phyloP scores from a whole-genome alignment of 1,139 yeast genomes.

The Yamadazyma triangularis region DNA sequence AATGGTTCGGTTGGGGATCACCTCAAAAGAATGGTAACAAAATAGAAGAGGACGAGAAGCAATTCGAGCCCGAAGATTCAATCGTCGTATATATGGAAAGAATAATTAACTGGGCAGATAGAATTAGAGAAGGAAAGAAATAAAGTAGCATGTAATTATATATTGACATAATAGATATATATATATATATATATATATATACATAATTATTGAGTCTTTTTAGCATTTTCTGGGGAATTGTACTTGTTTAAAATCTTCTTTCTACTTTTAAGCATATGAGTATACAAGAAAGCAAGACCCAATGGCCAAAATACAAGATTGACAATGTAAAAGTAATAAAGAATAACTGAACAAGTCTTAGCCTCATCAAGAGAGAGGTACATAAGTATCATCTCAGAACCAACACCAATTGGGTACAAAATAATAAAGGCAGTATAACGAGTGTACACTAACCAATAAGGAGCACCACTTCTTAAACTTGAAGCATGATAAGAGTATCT shows the following conservation, averaged over 20 bases:
- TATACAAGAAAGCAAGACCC: slow-evolving; percentile 78
- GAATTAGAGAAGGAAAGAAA: not conserved
- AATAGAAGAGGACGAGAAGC: slow-evolving; percentile 9
- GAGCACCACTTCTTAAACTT: slow-evolving; percentile 56
- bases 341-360: slow-evolving; percentile 47
- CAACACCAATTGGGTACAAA: slow-evolving; percentile 87
- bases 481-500: slow-evolving; percentile 83
- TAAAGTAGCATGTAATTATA: not conserved
- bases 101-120: slow-evolving; percentile 29
- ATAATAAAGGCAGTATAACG: slow-evolving; percentile 82
- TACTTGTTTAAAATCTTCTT: slow-evolving; percentile 58
- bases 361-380: slow-evolving; percentile 68
- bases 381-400: slow-evolving; percentile 72
- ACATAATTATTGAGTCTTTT: no score
- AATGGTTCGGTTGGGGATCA: slow-evolving; percentile 7
- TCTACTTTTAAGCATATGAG: slow-evolving; percentile 89
- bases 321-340: slow-evolving; percentile 50
- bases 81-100: slow-evolving; percentile 30
- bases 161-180: not conserved
- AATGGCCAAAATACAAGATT: slow-evolving; percentile 72
- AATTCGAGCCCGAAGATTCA: slow-evolving; percentile 30
- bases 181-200: no score
- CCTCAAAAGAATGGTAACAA: not conserved
- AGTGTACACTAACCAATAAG: slow-evolving; percentile 59
- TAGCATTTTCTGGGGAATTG: no score